Evolutionary conservation across 1,284 basidiomycete species (phyloP), one percentile per base, ranked within the genome.

Genomic region (Puccinia polysora): DNA sequence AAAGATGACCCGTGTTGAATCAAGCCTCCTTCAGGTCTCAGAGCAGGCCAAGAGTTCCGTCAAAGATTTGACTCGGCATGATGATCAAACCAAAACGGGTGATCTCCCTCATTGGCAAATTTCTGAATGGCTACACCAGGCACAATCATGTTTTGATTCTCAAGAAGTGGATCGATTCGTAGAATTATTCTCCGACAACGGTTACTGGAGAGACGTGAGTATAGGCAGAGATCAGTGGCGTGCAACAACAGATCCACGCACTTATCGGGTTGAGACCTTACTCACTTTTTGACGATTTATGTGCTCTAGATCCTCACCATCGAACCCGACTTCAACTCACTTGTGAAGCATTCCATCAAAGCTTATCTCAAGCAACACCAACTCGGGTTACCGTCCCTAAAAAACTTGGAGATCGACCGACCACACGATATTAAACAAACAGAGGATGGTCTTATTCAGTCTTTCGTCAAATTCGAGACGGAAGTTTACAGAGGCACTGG

Each of bases 121-220:
- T n/a, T 10, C 10, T 10, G n/a, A 78, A n/a, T 87, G 86, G 85
- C 81, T 86, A 65, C 60, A 75, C 10, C 73, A 79, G 2, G 84
- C 87, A 75, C 75, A 81, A 8, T 72, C 78, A 20, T 76, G 80
- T 5, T 77, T 82, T 34, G 77, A 78, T 50, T 74, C 79, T 0
- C 77, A 77, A 72, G 77, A 86, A 72, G 78, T 80, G 47, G 76
- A 81, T 23, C 80, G 77, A 10, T 74, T 84, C 52, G 75, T 79
- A 20, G 73, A 78, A n/a, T 80, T 83, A 64, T 81, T 86, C 72
- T 77, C 82, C 28, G 79, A 81, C 1, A 82, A 85, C 65, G 82
- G 82, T 5, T 82, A 81, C 78, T 86, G 84, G 85, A 81, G 85
- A 55, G 87, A 88, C 28, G 58, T 60, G 25, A 60, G 58, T 60